These are phyloP conservation scores for Danielozyma ontarioensis DNA, from an alignment of 805 yeast genomes.

Conservation along the genomic window DNA sequence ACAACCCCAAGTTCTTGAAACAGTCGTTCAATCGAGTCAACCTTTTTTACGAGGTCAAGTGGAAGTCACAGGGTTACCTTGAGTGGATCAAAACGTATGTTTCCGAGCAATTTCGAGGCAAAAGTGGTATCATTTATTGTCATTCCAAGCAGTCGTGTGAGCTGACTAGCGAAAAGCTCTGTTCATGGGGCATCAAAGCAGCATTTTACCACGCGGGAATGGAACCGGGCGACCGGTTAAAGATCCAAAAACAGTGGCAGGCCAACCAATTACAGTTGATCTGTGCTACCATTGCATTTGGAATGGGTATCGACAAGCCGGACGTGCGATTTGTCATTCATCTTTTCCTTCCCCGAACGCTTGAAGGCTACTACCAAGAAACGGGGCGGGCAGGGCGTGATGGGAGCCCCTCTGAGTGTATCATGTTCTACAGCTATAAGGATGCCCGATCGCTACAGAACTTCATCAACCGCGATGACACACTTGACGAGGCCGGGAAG, in stretches of 20 bases:
- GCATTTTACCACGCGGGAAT: slow-evolving; percentile 94
- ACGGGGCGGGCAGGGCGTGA: slow-evolving; percentile 99
- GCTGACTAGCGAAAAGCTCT: slow-evolving; percentile 60
- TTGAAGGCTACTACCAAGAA: slow-evolving; percentile 97
- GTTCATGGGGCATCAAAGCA: slow-evolving; percentile 56
- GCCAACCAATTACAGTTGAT: slow-evolving; percentile 63
- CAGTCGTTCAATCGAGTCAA: slow-evolving; percentile 93
- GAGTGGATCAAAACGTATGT: slow-evolving; percentile 60
- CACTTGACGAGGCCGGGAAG: slow-evolving; percentile 55
- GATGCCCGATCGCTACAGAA: slow-evolving; percentile 76
- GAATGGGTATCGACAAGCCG: slow-evolving; percentile 98
- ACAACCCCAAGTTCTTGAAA: slow-evolving; percentile 59
- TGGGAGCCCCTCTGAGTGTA: slow-evolving; percentile 76
- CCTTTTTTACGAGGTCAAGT: slow-evolving; percentile 68
- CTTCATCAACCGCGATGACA: slow-evolving; percentile 73
- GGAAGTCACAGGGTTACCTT: slow-evolving; percentile 53
- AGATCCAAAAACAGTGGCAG: slow-evolving; percentile 84
- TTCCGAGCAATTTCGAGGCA: slow-evolving; percentile 42
- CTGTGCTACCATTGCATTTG: slow-evolving; percentile 97
- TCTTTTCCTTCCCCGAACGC: slow-evolving; percentile 77
- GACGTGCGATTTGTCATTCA: slow-evolving; percentile 92
- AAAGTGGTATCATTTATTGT: slow-evolving; percentile 89
- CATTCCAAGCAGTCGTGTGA: slow-evolving; percentile 89
- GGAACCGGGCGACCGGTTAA: slow-evolving; percentile 65
- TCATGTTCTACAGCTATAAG: slow-evolving; percentile 71